Percentiles rank a stretch among this genome's conserved stretches.
Evolutionary conservation across 2,329 filamentous ascomycete species (phyloP).

Genomic region (Sclerotinia minor): DNA sequence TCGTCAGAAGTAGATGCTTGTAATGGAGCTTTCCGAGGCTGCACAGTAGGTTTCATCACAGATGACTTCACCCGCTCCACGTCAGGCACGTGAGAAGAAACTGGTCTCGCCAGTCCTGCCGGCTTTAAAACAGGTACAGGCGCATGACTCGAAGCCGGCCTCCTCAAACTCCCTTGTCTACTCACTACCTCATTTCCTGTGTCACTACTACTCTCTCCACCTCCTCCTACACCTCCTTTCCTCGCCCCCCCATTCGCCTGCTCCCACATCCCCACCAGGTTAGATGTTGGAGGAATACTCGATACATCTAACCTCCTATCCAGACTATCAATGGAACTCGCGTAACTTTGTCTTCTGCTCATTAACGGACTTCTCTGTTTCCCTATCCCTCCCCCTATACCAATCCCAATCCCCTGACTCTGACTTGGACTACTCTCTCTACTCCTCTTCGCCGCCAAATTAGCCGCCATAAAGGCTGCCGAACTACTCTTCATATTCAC

Average conservation of each 20-base stretch:
- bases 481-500: constrained; percentile 25
- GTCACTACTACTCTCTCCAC: not conserved
- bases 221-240: not conserved
- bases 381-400: not conserved
- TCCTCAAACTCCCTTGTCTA: constrained; percentile 20
- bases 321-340: constrained; percentile 10
- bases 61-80: constrained; percentile 10
- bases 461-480: constrained; percentile 62
- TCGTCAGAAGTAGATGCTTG: not conserved
- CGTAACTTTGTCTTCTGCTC: constrained; percentile 19
- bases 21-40: not conserved
- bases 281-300: constrained; percentile 61
- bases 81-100: constrained; percentile 29
- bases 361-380: constrained; percentile 8
- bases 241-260: constrained; percentile 41
- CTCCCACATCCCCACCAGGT: constrained; percentile 70
- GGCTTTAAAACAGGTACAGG: not conserved
- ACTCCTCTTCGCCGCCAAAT: constrained; percentile 61
- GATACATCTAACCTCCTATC: constrained; percentile 21
- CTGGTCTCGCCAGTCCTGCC: constrained; percentile 14
- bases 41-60: not conserved
- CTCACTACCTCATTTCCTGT: not conserved
- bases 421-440: constrained; percentile 51
- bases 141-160: constrained; percentile 25
- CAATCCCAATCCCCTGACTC: not conserved